Conservation (phyloP, 2,329 filamentous ascomycete genomes). For the Trichoderma guizhouense region DNA sequence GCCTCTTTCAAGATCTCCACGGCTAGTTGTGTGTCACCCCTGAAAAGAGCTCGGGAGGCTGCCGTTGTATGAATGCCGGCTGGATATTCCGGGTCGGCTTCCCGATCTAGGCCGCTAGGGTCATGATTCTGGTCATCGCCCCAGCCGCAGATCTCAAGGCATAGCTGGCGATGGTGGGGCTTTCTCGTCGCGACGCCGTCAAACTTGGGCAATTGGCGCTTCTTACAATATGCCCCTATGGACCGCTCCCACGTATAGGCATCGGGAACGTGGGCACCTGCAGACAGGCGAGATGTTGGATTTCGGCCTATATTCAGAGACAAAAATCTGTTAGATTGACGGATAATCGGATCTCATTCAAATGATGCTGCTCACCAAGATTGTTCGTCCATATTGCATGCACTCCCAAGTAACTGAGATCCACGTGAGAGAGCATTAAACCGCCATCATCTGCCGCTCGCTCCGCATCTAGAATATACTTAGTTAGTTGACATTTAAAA, state of each 20-base stretch:
- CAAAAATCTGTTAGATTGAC: not conserved
- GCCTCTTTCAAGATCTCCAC: slow-evolving; percentile 67
- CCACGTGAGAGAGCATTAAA: slow-evolving; percentile 66
- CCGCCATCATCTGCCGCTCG: slow-evolving; percentile 61
- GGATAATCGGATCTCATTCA: not conserved
- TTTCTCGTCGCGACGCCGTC: slow-evolving; percentile 61
- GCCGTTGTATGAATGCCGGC: slow-evolving; percentile 66
- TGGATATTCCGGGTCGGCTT: slow-evolving; percentile 44
- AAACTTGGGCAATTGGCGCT: slow-evolving; percentile 59
- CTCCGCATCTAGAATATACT: slow-evolving; percentile 51
- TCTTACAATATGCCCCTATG: slow-evolving; percentile 62
- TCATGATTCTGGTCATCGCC: slow-evolving; percentile 54
- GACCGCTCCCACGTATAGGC: slow-evolving; percentile 56
- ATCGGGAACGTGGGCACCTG: slow-evolving; percentile 46
- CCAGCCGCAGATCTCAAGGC: slow-evolving; percentile 72
- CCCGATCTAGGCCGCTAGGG: slow-evolving; percentile 42
- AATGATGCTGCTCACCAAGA: slow-evolving; percentile 48
- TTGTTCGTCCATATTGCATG: slow-evolving; percentile 68
- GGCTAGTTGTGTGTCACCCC: slow-evolving; percentile 65
- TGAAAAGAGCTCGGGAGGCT: slow-evolving; percentile 72
- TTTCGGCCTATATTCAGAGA: slow-evolving; percentile 42
- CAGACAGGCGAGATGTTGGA: slow-evolving; percentile 45
- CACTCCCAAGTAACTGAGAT: slow-evolving; percentile 74
- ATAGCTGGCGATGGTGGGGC: slow-evolving; percentile 69
- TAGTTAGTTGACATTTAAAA: not conserved